phyloP scores from a whole-genome alignment of 306 rosid species.

The Cyclanthera cordifolia region DNA sequence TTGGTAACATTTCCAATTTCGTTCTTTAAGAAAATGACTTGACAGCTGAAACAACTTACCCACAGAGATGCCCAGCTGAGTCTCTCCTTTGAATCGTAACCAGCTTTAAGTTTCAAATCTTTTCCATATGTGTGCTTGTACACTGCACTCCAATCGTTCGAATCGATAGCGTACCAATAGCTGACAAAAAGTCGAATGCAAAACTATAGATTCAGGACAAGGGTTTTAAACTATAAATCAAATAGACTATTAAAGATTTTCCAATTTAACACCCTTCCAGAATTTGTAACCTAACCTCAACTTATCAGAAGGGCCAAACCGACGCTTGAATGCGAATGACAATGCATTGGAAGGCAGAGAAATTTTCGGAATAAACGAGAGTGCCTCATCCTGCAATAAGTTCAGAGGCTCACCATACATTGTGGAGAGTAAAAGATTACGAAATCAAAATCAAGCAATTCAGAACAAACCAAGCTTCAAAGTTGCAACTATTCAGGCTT shows the following conservation, averaged over 20 bases:
- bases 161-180: slow-evolving; percentile 83
- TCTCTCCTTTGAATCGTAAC: slow-evolving; percentile 86
- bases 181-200: slow-evolving; percentile 34
- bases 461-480: neutral
- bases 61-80: slow-evolving; percentile 99
- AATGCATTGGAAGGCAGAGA: slow-evolving; percentile 73
- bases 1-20: neutral
- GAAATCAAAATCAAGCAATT: neutral
- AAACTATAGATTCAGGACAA: neutral
- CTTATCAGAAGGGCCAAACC: slow-evolving; percentile 63
- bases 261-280: neutral
- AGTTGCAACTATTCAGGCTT: neutral
- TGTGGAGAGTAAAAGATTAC: neutral
- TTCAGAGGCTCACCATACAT: slow-evolving; percentile 3
- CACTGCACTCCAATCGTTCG: slow-evolving; percentile 84
- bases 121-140: slow-evolving; percentile 77
- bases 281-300: slow-evolving; percentile 43
- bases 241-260: neutral
- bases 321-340: slow-evolving; percentile 81
- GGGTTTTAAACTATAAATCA: neutral
- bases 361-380: slow-evolving; percentile 67
- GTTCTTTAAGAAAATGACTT: neutral
- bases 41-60: slow-evolving; percentile 40
- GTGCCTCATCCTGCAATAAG: slow-evolving; percentile 61
- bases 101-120: slow-evolving; percentile 89